A percentile compares a stretch with the other conserved stretches of the same genome.
These are phyloP conservation scores for Botrytis porri DNA, from an alignment of 2,329 filamentous ascomycete species.

Conservation along the genomic window DNA sequence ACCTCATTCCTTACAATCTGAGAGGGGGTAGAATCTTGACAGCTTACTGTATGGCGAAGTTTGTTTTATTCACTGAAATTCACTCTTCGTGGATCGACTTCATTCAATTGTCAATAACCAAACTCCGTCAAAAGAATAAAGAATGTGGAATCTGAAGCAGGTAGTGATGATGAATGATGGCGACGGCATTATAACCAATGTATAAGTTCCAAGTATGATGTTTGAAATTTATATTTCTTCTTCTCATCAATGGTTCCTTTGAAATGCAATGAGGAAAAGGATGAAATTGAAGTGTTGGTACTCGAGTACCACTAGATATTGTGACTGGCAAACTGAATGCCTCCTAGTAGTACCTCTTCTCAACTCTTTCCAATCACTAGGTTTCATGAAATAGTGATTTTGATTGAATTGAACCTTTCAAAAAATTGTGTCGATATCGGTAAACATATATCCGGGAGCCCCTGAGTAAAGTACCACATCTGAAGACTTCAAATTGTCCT, in stretches of 20 bases:
- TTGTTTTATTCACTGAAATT: neutral
- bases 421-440: neutral
- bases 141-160: neutral
- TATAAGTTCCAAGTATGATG: rapidly evolving
- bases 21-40: neutral
- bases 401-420: neutral
- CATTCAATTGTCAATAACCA: neutral
- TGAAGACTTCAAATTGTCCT: neutral
- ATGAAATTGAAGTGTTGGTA: neutral
- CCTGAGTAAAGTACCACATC: neutral
- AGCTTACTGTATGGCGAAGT: neutral
- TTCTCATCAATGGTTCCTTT: neutral
- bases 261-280: neutral
- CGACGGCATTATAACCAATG: neutral
- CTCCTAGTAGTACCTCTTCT: neutral
- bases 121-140: neutral
- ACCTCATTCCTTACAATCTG: neutral
- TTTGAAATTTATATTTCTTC: neutral
- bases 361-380: neutral
- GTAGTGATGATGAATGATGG: neutral
- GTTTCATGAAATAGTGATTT: neutral
- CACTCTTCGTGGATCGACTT: rapidly evolving
- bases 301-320: neutral
- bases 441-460: neutral
- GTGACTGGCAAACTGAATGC: neutral